Evolutionary conservation across 2,329 filamentous ascomycete species (phyloP).

Genomic region (Colletotrichum abscissum): DNA sequence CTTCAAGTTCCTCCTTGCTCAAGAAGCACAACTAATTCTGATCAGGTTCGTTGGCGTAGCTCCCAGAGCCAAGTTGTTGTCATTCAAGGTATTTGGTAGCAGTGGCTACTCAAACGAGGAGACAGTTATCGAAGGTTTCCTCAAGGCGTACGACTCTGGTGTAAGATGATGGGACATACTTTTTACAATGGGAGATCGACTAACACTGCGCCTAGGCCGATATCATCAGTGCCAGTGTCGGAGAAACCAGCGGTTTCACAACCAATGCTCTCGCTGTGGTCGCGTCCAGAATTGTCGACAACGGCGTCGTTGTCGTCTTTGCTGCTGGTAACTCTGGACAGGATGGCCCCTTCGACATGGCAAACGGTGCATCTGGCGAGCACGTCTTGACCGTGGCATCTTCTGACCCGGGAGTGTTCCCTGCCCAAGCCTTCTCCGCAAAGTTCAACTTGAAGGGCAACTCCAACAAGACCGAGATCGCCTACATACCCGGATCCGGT

Average conservation of each 20-base stretch:
- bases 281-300: constrained; percentile 53
- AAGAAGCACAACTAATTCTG: constrained; percentile 1
- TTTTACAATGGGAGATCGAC: no score
- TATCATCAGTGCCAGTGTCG: constrained; percentile 55
- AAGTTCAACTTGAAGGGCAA: constrained; percentile 42
- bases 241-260: constrained; percentile 49
- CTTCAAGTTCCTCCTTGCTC: neutral
- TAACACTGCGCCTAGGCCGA: constrained; percentile 39
- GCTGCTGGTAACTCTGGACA: constrained; percentile 63
- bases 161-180: constrained; percentile 28
- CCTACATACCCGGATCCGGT: constrained; percentile 47
- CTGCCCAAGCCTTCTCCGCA: constrained; percentile 43
- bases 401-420: constrained; percentile 43
- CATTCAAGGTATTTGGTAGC: constrained; percentile 42
- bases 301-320: constrained; percentile 60
- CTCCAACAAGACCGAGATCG: constrained; percentile 41
- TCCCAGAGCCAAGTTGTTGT: constrained; percentile 41
- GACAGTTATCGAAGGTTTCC: constrained; percentile 46
- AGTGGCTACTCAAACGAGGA: constrained; percentile 38
- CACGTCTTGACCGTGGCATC: constrained; percentile 57
- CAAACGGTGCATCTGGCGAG: constrained; percentile 52
- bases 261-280: constrained; percentile 55
- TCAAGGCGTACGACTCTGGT: constrained; percentile 48
- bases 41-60: constrained; percentile 41
- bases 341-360: constrained; percentile 58